A percentile compares a stretch with the other conserved stretches of the same genome.
phyloP scores from a whole-genome alignment of 768 basidiomycete genomes.

The Harrya chromipes region DNA sequence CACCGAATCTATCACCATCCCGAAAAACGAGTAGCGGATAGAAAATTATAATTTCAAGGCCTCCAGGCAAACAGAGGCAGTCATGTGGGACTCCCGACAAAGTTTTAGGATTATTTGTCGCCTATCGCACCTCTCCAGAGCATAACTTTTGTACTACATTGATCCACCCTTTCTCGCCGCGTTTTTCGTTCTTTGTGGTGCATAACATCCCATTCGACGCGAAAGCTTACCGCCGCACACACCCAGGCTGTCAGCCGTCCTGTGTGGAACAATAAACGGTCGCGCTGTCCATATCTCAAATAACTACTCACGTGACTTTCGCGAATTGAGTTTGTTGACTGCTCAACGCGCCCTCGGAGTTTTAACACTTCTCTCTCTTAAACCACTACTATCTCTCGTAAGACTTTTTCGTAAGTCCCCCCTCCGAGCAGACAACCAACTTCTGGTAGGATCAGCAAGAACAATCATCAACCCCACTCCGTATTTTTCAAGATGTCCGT shows the following conservation, averaged over 20 bases:
- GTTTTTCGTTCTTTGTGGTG: conserved; percentile 17
- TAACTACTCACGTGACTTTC: conserved; percentile 35
- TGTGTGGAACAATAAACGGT: conserved; percentile 9
- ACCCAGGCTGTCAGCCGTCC: not conserved
- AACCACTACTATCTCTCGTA: conserved; percentile 48
- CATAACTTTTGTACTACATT: conserved; percentile 16
- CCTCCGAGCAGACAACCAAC: conserved; percentile 12
- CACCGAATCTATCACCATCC: conserved; percentile 25
- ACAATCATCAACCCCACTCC: conserved; percentile 8
- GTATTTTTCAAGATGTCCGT: conserved; percentile 27
- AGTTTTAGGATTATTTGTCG: conserved; percentile 13
- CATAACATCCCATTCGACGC: conserved; percentile 11
- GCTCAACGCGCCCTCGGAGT: conserved; percentile 40
- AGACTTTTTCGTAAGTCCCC: conserved; percentile 20
- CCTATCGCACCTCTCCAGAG: conserved; percentile 15
- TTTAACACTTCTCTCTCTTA: conserved; percentile 39
- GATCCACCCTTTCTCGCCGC: not conserved
- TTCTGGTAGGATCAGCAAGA: conserved; percentile 16
- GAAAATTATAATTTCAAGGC: conserved; percentile 25
- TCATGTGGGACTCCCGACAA: conserved; percentile 15
- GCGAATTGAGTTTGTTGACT: conserved; percentile 41
- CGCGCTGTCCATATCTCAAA: conserved; percentile 30
- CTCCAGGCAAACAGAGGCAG: conserved; percentile 14
- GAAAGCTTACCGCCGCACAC: conserved; percentile 3
- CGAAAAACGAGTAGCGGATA: conserved; percentile 29